Base-by-base conservation (phyloP, 768 basidiomycete genomes). In the Cystobasidium onofrii region DNA sequence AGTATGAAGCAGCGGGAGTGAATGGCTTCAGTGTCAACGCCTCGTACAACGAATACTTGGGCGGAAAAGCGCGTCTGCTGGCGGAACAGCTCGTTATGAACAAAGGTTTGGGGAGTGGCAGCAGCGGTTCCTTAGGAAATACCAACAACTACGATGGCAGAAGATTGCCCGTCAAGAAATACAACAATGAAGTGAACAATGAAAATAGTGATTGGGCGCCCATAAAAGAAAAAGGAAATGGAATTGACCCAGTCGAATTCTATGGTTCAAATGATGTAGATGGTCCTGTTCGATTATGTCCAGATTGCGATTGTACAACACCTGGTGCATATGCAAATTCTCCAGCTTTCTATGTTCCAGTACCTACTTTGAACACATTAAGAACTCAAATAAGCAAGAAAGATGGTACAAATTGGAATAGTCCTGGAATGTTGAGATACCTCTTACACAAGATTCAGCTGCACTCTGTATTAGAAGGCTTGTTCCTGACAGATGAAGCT, bases 261-360 rank as follows among this genome's bases (percentile, higher is more conserved):
- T 60, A 60, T 29, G 57, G 57, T 20, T 60, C 57, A 29, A 60
- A 15, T 34, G 25, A 60, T 20, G 23, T 60, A 7, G 44, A 69
- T 13, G 66, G 46, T 23, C 66, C 66, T 69, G 44, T 69, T n/a
- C n/a, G 66, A 34, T 50, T 69, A 20, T 69, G 66, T 29, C 66
- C 41, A 54, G 66, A 69, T n/a, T 69, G 66, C 46, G 66, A 50
- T 18, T 69, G 66, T 31, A 34, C 46, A 27, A 50, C 46, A 12
- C 41, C 66, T 15, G 66, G 66, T 13, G 39, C 66, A 23, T 69
- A 69, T 69, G 66, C 66, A 3, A 31, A 34, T 31, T 69, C 66
- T 29, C 41, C 44, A 4, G 39, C 23, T 13, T 69, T 69, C 46
- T 33, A 44, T 23, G 29, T 31, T 15, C 44, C 66, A 18, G 44